Evolutionary conservation across 306 rosid genomes (phyloP).

Genomic region (Cicer cuneatum): DNA sequence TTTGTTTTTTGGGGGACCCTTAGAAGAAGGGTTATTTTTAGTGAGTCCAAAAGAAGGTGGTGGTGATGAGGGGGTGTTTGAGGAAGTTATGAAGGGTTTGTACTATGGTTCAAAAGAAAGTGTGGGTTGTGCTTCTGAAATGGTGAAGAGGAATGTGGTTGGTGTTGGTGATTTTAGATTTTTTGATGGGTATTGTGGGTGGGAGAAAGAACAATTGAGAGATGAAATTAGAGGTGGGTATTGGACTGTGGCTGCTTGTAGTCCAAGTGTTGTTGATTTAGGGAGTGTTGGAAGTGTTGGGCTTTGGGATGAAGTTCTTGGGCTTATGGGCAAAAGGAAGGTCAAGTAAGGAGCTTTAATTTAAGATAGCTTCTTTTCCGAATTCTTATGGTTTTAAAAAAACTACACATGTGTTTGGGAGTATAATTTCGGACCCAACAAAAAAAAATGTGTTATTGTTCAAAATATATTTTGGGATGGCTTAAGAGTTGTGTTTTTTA

Average conservation of each 20-base stretch:
- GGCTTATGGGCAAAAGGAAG: constrained; percentile 73
- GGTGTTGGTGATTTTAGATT: constrained; percentile 75
- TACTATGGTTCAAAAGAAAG: constrained; percentile 81
- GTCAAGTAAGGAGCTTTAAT: constrained; percentile 51
- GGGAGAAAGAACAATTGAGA: constrained; percentile 76
- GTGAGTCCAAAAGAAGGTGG: constrained; percentile 61
- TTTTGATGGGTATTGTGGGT: constrained; percentile 94
- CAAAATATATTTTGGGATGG: not conserved
- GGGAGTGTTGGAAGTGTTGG: constrained; percentile 55
- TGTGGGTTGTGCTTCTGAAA: constrained; percentile 82
- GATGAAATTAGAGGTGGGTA: constrained; percentile 74
- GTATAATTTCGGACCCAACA: not conserved
- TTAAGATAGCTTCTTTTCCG: not conserved
- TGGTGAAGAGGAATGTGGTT: constrained; percentile 77
- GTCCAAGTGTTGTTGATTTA: constrained; percentile 74
- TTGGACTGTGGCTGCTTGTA: constrained; percentile 93
- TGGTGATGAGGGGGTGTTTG: constrained; percentile 65
- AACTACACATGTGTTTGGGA: not conserved
- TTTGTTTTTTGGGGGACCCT: constrained; percentile 88
- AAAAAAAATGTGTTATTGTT: not conserved
- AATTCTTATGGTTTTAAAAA: too few species aligned
- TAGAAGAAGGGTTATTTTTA: constrained; percentile 76
- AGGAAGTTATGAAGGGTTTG: constrained; percentile 84
- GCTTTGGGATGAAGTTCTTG: constrained; percentile 81
- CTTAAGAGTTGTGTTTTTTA: too few species aligned